Conservation (phyloP, 176 grass and related monocot genomes). For the Hyparrhenia diplandra region DNA sequence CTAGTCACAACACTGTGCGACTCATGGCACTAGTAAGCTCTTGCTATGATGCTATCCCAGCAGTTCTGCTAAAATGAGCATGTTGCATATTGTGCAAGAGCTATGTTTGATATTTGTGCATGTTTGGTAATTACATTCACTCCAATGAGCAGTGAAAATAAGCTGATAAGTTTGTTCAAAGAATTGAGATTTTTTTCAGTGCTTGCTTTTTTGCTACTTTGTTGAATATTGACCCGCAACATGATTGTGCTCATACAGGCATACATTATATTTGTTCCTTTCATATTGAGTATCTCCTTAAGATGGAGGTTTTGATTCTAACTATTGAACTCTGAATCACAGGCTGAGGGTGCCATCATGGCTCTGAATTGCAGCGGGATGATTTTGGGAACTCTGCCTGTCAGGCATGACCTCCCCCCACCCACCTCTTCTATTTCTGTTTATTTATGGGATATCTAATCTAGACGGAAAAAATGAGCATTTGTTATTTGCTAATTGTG, state of each 20-base stretch:
- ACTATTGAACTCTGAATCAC: conserved; percentile 24
- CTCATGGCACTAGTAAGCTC: neutral
- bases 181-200: neutral
- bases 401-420: conserved; percentile 46
- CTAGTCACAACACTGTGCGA: neutral
- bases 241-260: neutral
- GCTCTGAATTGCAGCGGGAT: conserved; percentile 92
- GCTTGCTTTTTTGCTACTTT: neutral
- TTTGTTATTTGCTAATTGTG: conserved; percentile 27
- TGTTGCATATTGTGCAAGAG: neutral
- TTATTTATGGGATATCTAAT: neutral
- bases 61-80: neutral
- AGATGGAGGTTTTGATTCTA: neutral
- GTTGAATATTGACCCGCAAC: neutral
- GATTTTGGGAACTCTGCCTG: conserved; percentile 72
- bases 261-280: neutral
- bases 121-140: neutral
- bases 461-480: neutral
- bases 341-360: conserved; percentile 77
- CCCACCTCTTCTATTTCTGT: neutral
- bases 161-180: neutral
- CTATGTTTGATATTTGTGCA: conserved; percentile 1
- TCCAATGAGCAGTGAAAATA: neutral
- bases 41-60: neutral
- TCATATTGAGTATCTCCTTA: neutral